Percentiles rank a stretch among this genome's conserved stretches.
phyloP scores from a whole-genome alignment of 208 protist species.

The Acanthamoeba castellanii region DNA sequence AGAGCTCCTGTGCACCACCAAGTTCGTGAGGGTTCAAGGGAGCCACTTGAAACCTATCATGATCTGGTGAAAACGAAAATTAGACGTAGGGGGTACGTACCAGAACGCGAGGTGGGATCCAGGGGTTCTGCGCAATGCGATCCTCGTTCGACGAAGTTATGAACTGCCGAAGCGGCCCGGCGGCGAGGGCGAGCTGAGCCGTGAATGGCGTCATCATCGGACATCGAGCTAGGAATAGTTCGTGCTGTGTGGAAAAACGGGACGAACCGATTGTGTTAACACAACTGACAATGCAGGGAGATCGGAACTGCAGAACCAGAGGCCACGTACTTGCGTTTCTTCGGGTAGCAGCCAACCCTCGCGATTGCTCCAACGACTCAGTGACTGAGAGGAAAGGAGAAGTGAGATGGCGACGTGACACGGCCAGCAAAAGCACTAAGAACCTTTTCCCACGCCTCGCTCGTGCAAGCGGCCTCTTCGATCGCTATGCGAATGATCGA shows the following conservation, averaged over 20 bases:
- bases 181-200: conserved; percentile 38
- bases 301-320: not conserved
- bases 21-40: not conserved
- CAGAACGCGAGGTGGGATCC: not conserved
- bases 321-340: not conserved
- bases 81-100: not conserved
- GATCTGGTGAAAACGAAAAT: no score
- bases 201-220: conserved; percentile 56
- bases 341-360: conserved; percentile 19
- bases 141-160: not conserved
- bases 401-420: not conserved
- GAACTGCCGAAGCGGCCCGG: not conserved
- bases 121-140: not conserved
- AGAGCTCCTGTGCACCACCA: not conserved
- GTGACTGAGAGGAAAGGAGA: not conserved
- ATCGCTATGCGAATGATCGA: not conserved
- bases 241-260: not conserved
- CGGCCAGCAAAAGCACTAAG: not conserved
- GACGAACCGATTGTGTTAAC: not conserved
- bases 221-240: not conserved
- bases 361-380: conserved; percentile 19
- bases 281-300: not conserved
- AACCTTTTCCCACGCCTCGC: conserved; percentile 13
- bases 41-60: not conserved
- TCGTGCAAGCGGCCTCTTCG: not conserved